Base-by-base conservation (phyloP, 306 rosid species). In the Sindora glabra region DNA sequence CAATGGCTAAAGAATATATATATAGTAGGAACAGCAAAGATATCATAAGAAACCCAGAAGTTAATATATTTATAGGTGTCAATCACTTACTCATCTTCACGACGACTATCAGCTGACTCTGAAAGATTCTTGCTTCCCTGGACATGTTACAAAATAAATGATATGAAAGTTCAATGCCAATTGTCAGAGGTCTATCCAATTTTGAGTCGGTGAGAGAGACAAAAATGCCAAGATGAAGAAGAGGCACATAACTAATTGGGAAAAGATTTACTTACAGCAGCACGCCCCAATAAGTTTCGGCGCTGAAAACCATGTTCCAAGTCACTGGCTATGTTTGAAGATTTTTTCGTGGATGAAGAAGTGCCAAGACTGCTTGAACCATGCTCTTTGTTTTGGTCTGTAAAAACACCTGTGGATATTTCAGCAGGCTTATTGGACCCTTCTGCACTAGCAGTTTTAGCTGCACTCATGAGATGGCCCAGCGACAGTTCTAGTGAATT, bases 111-210 rank as follows among this genome's bases (percentile, higher is more conserved):
- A 46, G 86, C 64, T 55, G 90, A 89, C 63, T 94, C 94, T 97
- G 99, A 89, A 72, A 86, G 87, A 65, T 94, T 89, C 94, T 89
- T 94, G 80, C 67, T 89, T 78, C 83, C 97, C 99, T 94, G 89
- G 56, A 67, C 10, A 56, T 36, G 51, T 46, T 64, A 68, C 50
- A 2, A 46, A 54, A 50, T 22, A 33, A 29, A 48, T 52, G 24
- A 40, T 19, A 49, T 39, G 53, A 50, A 56, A 66, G 22, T 49
- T 54, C 40, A 45, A 26, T 22, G 49, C n/a, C n/a, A n/a, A n/a
- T n/a, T n/a, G n/a, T n/a, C n/a, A n/a, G n/a, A n/a, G n/a, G n/a
- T n/a, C n/a, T n/a, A n/a, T n/a, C n/a, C n/a, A 76, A 27, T 14
- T 50, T 15, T 65, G 52, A 60, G 15, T 40, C 56, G 58, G 69